Percentiles rank a stretch among this genome's conserved stretches.
These are phyloP conservation scores for Penicillium steckii DNA, from an alignment of 495 filamentous ascomycete species.

Conservation along the genomic window DNA sequence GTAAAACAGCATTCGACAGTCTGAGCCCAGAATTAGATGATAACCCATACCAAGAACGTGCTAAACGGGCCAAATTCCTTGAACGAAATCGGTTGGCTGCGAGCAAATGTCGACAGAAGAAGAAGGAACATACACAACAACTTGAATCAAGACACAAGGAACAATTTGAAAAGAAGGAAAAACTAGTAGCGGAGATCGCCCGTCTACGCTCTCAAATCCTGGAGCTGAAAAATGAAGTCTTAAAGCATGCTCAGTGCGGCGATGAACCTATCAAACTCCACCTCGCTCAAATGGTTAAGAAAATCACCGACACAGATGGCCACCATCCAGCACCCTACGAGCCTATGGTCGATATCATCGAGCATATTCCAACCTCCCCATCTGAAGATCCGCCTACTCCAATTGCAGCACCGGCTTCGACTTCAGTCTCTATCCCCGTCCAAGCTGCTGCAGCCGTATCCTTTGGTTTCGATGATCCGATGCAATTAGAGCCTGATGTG, in stretches of 20 bases:
- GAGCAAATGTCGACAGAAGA: constrained; percentile 84
- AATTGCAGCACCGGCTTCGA: background rate
- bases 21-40: constrained; percentile 28
- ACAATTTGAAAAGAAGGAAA: constrained; percentile 56
- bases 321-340: background rate
- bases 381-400: background rate
- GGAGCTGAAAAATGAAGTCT: constrained; percentile 54
- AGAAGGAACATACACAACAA: constrained; percentile 69
- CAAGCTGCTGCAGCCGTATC: constrained; percentile 17
- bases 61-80: constrained; percentile 55
- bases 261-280: constrained; percentile 53
- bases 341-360: constrained; percentile 1
- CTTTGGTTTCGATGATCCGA: constrained; percentile 39
- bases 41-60: constrained; percentile 24
- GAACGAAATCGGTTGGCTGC: constrained; percentile 83
- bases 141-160: constrained; percentile 48
- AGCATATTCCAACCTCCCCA: constrained; percentile 5
- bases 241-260: constrained; percentile 59
- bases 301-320: constrained; percentile 30
- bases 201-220: constrained; percentile 43
- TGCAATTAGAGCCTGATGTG: constrained; percentile 24
- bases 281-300: constrained; percentile 45
- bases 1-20: constrained; percentile 15
- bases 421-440: background rate
- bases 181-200: constrained; percentile 63